A percentile compares a stretch with the other conserved stretches of the same genome.
Evolutionary conservation across 23 red algal genomes (phyloP).

Genomic region (Gracilaria caudata): DNA sequence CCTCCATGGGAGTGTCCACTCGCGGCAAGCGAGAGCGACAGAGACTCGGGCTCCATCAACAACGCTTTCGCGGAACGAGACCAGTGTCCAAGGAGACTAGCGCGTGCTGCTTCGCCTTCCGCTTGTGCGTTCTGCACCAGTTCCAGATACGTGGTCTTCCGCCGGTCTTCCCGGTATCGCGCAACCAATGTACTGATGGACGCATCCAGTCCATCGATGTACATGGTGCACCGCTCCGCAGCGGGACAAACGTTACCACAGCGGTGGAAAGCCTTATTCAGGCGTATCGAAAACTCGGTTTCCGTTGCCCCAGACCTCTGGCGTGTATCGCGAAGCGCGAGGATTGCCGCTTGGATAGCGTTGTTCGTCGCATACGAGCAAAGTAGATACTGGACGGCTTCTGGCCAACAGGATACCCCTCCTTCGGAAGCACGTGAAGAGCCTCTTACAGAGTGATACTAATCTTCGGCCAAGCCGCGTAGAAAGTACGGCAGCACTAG

Average conservation of each 20-base stretch:
- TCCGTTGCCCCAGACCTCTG: background rate
- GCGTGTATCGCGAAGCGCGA: background rate
- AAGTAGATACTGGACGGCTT: slow-evolving; percentile 27
- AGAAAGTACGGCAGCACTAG: background rate
- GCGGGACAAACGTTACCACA: slow-evolving; percentile 18
- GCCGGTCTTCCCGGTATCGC: background rate
- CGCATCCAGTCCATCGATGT: slow-evolving; percentile 5
- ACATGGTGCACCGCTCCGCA: slow-evolving; percentile 16
- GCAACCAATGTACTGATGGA: slow-evolving; percentile 12
- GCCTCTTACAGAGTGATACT: background rate
- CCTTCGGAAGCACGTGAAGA: background rate
- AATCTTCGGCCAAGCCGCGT: background rate
- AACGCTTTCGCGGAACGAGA: background rate
- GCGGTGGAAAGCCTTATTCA: slow-evolving; percentile 24
- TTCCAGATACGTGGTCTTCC: no score
- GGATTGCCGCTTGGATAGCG: background rate
- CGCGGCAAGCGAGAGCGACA: background rate
- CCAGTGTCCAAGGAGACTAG: background rate
- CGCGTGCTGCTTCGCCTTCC: background rate
- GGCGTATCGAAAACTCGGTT: background rate
- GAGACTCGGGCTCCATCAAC: background rate
- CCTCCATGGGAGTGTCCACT: background rate
- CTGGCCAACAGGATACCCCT: slow-evolving; percentile 25
- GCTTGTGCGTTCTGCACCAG: no score
- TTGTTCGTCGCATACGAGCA: slow-evolving; percentile 5